Percentiles rank a stretch among this genome's conserved stretches.
phyloP scores from a whole-genome alignment of 2,329 filamentous ascomycete genomes.

The Scleromitrula shiraiana region DNA sequence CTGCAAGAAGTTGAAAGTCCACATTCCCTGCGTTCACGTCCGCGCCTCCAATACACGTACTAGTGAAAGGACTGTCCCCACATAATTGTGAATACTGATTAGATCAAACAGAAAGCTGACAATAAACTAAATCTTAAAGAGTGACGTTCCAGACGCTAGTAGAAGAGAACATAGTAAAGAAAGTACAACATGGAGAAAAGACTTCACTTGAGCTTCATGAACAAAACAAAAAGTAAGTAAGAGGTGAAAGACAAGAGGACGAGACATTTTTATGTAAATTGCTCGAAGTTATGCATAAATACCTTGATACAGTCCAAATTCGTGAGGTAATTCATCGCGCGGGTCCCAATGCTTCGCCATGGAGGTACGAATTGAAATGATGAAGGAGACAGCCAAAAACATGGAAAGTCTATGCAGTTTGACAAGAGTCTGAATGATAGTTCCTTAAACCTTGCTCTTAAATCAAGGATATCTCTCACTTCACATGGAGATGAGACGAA shows the following conservation, averaged over 20 bases:
- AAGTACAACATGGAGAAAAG: not conserved
- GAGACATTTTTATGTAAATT: not conserved
- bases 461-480: not conserved
- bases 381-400: not conserved
- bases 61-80: conserved; percentile 17
- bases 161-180: not conserved
- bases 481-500: not conserved
- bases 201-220: too few relatives aligned
- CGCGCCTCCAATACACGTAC: conserved; percentile 24
- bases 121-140: not conserved
- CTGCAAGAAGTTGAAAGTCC: conserved; percentile 10
- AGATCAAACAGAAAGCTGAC: not conserved
- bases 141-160: not conserved
- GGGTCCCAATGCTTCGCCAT: not conserved
- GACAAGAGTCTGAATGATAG: not conserved
- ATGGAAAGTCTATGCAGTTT: not conserved
- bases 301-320: not conserved
- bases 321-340: not conserved
- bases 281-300: not conserved
- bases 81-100: conserved; percentile 12
- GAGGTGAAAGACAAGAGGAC: not conserved
- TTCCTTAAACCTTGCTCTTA: not conserved
- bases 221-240: too few relatives aligned
- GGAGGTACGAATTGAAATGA: not conserved
- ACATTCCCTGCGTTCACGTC: conserved; percentile 17